Percentiles rank a stretch among this genome's conserved stretches.
phyloP scores from a whole-genome alignment of 1,284 basidiomycete genomes.

The Meripilus lineatus region DNA sequence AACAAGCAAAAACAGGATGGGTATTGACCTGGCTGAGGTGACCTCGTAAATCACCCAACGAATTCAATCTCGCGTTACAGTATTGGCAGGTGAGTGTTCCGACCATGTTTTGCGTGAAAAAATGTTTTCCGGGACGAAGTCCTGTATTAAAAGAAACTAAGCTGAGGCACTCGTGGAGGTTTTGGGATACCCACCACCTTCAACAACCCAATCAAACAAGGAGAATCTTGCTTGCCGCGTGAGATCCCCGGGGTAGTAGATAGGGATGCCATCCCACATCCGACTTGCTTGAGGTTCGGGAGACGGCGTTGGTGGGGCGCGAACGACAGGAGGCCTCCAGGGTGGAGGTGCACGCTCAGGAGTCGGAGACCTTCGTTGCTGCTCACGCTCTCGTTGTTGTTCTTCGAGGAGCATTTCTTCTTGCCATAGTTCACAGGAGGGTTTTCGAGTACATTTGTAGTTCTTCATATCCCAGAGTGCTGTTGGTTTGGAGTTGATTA shows the following conservation, averaged over 20 bases:
- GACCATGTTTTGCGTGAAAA: conserved; percentile 34
- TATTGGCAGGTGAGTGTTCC: conserved; percentile 31
- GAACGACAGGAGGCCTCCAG: not conserved
- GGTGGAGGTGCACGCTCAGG: not conserved
- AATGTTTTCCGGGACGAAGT: conserved; percentile 26
- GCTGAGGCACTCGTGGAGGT: not conserved
- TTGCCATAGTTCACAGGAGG: conserved; percentile 36
- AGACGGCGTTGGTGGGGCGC: not conserved
- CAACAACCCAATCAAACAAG: conserved; percentile 29
- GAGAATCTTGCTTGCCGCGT: not conserved
- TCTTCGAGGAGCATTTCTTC: conserved; percentile 35
- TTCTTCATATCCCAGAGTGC: conserved; percentile 24
- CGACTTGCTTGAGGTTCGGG: no score
- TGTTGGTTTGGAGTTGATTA: conserved; percentile 7
- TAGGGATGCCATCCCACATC: no score
- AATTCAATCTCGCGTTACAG: conserved; percentile 29
- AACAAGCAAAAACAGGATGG: conserved; percentile 36
- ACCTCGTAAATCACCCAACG: conserved; percentile 32
- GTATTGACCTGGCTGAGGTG: conserved; percentile 29
- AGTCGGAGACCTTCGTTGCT: not conserved
- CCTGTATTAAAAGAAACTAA: not conserved
- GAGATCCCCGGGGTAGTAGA: not conserved
- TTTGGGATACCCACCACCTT: conserved; percentile 23
- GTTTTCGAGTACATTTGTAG: conserved; percentile 28
- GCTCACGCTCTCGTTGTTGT: conserved; percentile 26